These are phyloP conservation scores for Aspergillus sp. DNA, from an alignment of 2,329 filamentous ascomycete species.

Conservation along the genomic window DNA sequence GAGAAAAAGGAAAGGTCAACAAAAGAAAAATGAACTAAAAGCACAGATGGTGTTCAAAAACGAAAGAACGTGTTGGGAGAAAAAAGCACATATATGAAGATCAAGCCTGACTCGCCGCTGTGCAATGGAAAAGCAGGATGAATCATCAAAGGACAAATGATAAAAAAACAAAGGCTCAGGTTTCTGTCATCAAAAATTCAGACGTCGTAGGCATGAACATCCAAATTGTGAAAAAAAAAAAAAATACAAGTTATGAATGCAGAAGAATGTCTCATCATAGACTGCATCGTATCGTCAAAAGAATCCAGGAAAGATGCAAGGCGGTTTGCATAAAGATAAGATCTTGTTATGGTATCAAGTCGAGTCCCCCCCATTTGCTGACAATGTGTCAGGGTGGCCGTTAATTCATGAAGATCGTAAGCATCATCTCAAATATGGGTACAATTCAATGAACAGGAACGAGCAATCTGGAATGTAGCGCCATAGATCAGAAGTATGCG, in stretches of 20 bases:
- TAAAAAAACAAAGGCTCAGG: slow-evolving; percentile 17
- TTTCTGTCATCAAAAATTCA: too few relatives aligned
- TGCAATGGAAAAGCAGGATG: slow-evolving; percentile 1
- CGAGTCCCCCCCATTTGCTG: slow-evolving; percentile 18
- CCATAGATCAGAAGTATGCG: slow-evolving; percentile 26
- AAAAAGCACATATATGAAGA: background rate
- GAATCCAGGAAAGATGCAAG: slow-evolving; percentile 12
- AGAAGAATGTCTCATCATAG: slow-evolving; percentile 7
- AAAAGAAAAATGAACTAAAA: slow-evolving; percentile 7
- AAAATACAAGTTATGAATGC: too few relatives aligned
- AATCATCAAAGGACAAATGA: slow-evolving; percentile 4
- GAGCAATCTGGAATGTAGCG: slow-evolving; percentile 9
- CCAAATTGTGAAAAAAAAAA: too few relatives aligned
- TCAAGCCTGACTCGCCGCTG: background rate
- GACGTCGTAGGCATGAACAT: too few relatives aligned
- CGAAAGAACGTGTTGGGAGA: slow-evolving; percentile 6
- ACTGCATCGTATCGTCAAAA: slow-evolving; percentile 14
- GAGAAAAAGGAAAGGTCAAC: slow-evolving; percentile 1
- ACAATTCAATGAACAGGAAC: slow-evolving; percentile 25
- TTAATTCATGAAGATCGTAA: slow-evolving; percentile 29
- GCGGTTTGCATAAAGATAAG: slow-evolving; percentile 15
- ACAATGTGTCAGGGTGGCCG: slow-evolving; percentile 19
- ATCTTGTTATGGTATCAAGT: slow-evolving; percentile 20
- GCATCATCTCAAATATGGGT: slow-evolving; percentile 35
- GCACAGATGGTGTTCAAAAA: slow-evolving; percentile 3